phyloP scores from a whole-genome alignment of 495 filamentous ascomycete genomes.

The Penicillium herquei region DNA sequence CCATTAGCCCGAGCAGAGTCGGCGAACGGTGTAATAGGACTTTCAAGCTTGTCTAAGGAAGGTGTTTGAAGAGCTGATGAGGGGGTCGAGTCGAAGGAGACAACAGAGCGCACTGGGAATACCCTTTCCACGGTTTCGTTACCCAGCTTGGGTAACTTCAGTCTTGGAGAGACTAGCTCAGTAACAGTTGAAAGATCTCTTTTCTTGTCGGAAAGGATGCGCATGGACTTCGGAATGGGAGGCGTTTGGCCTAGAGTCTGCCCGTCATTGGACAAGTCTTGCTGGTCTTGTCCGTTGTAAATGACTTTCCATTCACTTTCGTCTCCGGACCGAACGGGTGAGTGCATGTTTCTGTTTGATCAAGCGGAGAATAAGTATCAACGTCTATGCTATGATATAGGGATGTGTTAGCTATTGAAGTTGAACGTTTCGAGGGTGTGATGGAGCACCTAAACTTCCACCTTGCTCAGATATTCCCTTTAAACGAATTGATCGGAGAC shows the following conservation, averaged over 20 bases:
- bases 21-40: constrained; percentile 17
- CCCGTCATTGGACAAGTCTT: background rate
- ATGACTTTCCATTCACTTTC: constrained; percentile 20
- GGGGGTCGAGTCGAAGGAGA: constrained; percentile 23
- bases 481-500: background rate
- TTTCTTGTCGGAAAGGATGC: constrained; percentile 25
- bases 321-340: constrained; percentile 2
- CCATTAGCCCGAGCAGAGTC: constrained; percentile 7
- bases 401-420: background rate
- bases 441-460: background rate
- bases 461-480: background rate
- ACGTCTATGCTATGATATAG: background rate
- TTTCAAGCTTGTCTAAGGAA: constrained; percentile 23
- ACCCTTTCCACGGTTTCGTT: constrained; percentile 21
- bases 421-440: background rate
- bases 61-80: constrained; percentile 28
- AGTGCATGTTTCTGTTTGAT: constrained; percentile 4
- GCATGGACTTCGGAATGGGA: constrained; percentile 21
- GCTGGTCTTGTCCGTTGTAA: constrained; percentile 4
- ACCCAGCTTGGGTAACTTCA: constrained; percentile 23
- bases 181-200: constrained; percentile 17
- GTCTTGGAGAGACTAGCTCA: constrained; percentile 16
- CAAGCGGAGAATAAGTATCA: background rate
- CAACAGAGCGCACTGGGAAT: constrained; percentile 25
- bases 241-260: constrained; percentile 6